Conservation (phyloP, 371 early-diverging fungal species). For the Mucor plumbeus region DNA sequence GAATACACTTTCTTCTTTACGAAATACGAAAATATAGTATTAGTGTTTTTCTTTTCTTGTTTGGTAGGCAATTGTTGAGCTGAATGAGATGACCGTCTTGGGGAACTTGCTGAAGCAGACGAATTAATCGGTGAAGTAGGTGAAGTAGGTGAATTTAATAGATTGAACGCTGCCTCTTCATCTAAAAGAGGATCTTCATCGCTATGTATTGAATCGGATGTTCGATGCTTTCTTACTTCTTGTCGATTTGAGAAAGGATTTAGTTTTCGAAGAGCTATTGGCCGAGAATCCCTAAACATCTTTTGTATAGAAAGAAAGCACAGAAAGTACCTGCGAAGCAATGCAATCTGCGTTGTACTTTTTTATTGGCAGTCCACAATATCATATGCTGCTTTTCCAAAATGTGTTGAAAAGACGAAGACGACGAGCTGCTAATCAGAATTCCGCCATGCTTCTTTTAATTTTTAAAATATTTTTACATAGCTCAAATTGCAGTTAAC, state of each 20-base stretch:
- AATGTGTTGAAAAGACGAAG: too few relatives aligned
- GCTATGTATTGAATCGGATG: slow-evolving; percentile 46
- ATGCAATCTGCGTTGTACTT: not conserved
- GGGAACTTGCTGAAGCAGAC: not conserved
- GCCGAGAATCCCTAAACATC: slow-evolving; percentile 36
- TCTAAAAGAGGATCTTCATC: slow-evolving; percentile 57
- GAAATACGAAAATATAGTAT: slow-evolving; percentile 15
- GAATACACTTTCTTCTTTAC: slow-evolving; percentile 30
- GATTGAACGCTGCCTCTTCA: slow-evolving; percentile 40
- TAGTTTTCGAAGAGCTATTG: slow-evolving; percentile 51
- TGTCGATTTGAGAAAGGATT: slow-evolving; percentile 44
- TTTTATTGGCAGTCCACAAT: not conserved
- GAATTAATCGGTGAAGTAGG: slow-evolving; percentile 7
- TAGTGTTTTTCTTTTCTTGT: slow-evolving; percentile 14
- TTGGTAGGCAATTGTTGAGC: not conserved
- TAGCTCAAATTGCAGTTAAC: too few relatives aligned
- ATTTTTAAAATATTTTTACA: too few relatives aligned
- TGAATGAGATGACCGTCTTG: not conserved
- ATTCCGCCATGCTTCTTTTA: too few relatives aligned
- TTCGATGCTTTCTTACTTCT: slow-evolving; percentile 30
- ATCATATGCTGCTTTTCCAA: too few relatives aligned
- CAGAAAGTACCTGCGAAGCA: not conserved
- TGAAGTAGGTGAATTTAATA: slow-evolving; percentile 14
- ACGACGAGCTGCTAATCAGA: too few relatives aligned
- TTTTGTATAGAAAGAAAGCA: not conserved